Evolutionary conservation across 768 basidiomycete species (phyloP), one percentile per base, ranked within the genome.

Genomic region (Tremella yokohamensis): DNA sequence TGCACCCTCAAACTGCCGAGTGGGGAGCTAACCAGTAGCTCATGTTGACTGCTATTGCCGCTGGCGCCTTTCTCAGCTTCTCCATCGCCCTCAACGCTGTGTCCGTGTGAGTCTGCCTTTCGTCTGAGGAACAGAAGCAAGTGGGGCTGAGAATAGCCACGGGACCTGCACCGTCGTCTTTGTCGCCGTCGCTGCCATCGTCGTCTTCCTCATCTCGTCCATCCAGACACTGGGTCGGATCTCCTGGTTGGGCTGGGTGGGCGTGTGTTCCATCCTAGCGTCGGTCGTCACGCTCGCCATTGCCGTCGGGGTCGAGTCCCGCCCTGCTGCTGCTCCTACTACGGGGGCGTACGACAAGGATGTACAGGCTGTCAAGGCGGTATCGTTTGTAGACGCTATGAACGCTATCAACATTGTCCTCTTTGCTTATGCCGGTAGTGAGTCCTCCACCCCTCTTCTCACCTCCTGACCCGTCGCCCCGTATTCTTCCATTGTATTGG

Each of bases 101-200:
- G 29, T 68, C 73, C 15, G 47, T 56, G 12, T 75, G 11, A 4
- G 29, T 34, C 29, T 34, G 6, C 29, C 29, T 11, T 78, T n/a
- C 61, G 72, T 62, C 8, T 68, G 74, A 1, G 77, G 76, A 57
- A 77, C 51, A 34, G 26, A 18, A 34, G 19, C 20, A 11, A 49
- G 42, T 13, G 40, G 18, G 45, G 7, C 45, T 25, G 49, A 52
- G 16, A 40, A 57, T 24, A n/a, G 77, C 29, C 29, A 76, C 59
- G 75, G 67, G 8, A 72, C 76, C 1, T 79, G 78, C 57, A 77
- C 76, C 3, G 74, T 74, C 47, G 74, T 72, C 22, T 79, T 71
- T n/a, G 74, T 73, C 9, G 72, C 63, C 1, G 68, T 78, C 49
- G 68, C 64, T 18, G 65, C 69, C 6, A 42, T 76, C 63, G 49